Evolutionary conservation across 2,329 filamentous ascomycete genomes (phyloP).

Genomic region (Tothia fuscella): DNA sequence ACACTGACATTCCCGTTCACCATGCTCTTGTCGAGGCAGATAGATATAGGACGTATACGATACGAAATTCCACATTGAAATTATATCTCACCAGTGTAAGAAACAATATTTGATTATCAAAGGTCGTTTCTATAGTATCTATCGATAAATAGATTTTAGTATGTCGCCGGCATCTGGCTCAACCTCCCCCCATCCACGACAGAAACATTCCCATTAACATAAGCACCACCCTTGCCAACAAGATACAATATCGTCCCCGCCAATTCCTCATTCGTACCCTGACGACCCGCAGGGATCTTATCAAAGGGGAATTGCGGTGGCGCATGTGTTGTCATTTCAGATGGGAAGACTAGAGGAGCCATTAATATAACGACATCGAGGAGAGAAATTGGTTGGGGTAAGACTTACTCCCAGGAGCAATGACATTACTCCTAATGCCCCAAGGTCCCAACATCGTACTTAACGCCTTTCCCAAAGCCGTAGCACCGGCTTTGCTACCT

Average conservation of each 20-base stretch:
- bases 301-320: constrained; percentile 21
- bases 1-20: too few species aligned
- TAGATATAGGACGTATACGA: too few species aligned
- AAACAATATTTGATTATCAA: too few species aligned
- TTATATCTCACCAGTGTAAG: too few species aligned
- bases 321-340: constrained; percentile 31
- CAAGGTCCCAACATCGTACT: constrained; percentile 30
- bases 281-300: constrained; percentile 28
- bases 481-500: constrained; percentile 32
- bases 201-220: constrained; percentile 42
- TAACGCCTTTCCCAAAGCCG: constrained; percentile 34
- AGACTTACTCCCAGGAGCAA: constrained; percentile 30
- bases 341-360: constrained; percentile 21
- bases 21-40: too few species aligned
- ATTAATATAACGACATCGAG: neutral
- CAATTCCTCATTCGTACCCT: constrained; percentile 34
- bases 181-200: constrained; percentile 35
- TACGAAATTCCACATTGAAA: too few species aligned
- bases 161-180: constrained; percentile 22
- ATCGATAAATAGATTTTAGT: too few species aligned
- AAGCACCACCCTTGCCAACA: constrained; percentile 38
- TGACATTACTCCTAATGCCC: constrained; percentile 35
- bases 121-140: too few species aligned
- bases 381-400: neutral
- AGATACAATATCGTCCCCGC: constrained; percentile 39